phyloP scores from a whole-genome alignment of 345 rosid species.

The Citrus reticulata region DNA sequence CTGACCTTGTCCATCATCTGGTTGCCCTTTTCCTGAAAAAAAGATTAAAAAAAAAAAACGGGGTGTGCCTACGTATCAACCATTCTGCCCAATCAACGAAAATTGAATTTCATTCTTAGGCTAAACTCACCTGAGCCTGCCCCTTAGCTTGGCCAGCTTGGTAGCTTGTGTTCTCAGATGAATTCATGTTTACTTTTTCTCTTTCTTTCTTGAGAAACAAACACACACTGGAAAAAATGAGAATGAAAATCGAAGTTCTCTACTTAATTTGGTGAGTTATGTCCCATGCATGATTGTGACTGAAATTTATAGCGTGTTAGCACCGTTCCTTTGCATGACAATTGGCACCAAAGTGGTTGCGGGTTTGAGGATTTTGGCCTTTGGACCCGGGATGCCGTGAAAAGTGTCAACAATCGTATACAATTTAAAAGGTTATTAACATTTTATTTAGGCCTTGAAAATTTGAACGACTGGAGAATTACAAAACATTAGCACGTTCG shows the following conservation, averaged over 20 bases:
- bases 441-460: too few relatives aligned
- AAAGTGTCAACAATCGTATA: not conserved
- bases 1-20: slow-evolving; percentile 20
- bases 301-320: not conserved
- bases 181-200: not conserved
- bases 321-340: not conserved
- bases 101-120: too few relatives aligned
- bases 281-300: not conserved
- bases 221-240: not conserved
- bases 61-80: not conserved
- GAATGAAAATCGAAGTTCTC: not conserved
- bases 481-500: not conserved
- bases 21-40: slow-evolving; percentile 25
- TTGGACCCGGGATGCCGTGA: not conserved
- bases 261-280: not conserved
- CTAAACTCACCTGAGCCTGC: slow-evolving; percentile 26
- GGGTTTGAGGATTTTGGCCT: not conserved
- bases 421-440: not conserved
- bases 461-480: not conserved
- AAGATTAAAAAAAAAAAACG: not conserved
- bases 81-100: too few relatives aligned
- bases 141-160: slow-evolving; percentile 32
- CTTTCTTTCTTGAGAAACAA: not conserved
- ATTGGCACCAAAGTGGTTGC: not conserved
- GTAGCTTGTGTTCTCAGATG: slow-evolving; percentile 12